Evolutionary conservation across 1,139 yeast genomes (phyloP).

Genomic region (Candida neerlandica): DNA sequence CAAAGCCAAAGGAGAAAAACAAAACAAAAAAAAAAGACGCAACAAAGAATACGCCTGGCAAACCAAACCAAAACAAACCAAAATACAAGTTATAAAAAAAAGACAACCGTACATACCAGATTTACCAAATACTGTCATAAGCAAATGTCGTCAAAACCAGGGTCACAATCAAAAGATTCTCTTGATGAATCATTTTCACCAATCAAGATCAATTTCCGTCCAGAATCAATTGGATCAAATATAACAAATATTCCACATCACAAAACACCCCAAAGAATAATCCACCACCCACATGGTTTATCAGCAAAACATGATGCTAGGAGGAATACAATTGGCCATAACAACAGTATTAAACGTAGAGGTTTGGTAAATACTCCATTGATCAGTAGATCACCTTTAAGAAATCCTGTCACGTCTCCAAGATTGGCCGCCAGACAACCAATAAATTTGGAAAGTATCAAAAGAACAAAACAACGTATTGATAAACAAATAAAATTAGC

Average conservation of each 20-base stretch:
- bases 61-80: background rate
- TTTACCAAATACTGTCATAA: background rate
- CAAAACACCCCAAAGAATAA: constrained; percentile 17
- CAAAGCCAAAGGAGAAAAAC: background rate
- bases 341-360: constrained; percentile 10
- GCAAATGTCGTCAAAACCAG: constrained; percentile 5
- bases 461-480: constrained; percentile 19
- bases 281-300: constrained; percentile 52
- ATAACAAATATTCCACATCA: constrained; percentile 8
- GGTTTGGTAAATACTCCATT: constrained; percentile 20
- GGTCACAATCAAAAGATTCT: background rate
- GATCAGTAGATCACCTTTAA: constrained; percentile 12
- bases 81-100: no score
- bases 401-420: constrained; percentile 44
- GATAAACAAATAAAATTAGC: constrained; percentile 18
- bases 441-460: constrained; percentile 21
- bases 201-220: constrained; percentile 9
- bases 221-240: constrained; percentile 5
- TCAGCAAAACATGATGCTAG: constrained; percentile 36
- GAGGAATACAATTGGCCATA: constrained; percentile 30
- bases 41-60: background rate
- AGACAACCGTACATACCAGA: background rate
- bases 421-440: constrained; percentile 22
- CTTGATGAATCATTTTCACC: constrained; percentile 17
- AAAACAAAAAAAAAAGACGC: background rate